Conservation (phyloP, 345 rosid species). For the Microcos paniculata region DNA sequence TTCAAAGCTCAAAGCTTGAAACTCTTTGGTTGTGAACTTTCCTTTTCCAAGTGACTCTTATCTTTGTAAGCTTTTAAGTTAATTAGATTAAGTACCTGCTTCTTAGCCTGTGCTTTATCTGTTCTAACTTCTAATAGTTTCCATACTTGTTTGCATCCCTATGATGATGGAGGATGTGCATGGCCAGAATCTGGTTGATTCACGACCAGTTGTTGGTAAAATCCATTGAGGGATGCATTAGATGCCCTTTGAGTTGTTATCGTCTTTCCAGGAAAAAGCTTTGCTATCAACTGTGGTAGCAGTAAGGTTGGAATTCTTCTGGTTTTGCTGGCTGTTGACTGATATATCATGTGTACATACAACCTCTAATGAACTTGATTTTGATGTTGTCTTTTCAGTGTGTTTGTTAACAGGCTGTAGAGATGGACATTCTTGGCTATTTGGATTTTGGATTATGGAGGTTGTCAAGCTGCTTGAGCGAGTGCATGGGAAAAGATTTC, state of each 20-base stretch:
- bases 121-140: too few relatives aligned
- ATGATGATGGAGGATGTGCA: background rate
- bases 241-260: background rate
- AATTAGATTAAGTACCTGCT: background rate
- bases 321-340: background rate
- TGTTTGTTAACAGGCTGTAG: background rate
- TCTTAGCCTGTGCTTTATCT: background rate
- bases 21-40: background rate
- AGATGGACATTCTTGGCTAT: background rate
- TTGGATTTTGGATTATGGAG: too few relatives aligned
- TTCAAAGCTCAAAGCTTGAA: background rate
- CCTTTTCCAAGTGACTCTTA: background rate
- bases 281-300: background rate
- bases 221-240: background rate
- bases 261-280: background rate
- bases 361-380: background rate
- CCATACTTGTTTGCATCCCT: background rate
- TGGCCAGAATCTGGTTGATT: constrained; percentile 3
- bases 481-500: too few relatives aligned
- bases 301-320: background rate
- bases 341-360: too few relatives aligned
- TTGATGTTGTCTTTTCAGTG: background rate
- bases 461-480: too few relatives aligned
- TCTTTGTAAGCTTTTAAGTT: background rate
- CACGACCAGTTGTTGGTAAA: background rate